Evolutionary conservation across 768 basidiomycete species (phyloP).

Genomic region (Mycena sanguinolenta): DNA sequence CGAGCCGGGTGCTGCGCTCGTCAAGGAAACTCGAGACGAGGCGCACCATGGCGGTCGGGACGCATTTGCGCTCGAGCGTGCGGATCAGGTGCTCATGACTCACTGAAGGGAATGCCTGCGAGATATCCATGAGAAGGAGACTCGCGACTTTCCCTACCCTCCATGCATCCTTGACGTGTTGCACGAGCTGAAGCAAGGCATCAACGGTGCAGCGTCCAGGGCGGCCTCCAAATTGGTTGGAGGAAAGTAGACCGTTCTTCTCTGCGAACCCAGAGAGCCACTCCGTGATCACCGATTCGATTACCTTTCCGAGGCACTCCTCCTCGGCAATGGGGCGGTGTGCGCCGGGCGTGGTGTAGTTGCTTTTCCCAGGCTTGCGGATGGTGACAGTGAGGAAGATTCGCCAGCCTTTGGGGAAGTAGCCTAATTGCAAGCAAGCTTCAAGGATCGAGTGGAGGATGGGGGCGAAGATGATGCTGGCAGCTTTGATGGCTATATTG

Average conservation of each 20-base stretch:
- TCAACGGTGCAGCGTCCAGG: neutral
- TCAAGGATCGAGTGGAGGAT: neutral
- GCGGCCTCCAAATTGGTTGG: neutral
- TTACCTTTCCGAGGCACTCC: neutral
- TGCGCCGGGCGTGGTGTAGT: neutral
- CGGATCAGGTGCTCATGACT: neutral
- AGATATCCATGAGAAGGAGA: neutral
- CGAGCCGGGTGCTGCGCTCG: neutral
- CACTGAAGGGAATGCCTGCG: neutral
- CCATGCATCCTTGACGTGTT: neutral
- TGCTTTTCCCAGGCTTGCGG: neutral
- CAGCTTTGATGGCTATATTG: neutral
- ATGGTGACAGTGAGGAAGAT: neutral
- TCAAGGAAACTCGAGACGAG: neutral
- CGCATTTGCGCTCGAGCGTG: neutral
- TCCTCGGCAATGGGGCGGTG: constrained; percentile 1
- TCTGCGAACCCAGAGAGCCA: neutral
- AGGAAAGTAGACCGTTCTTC: neutral
- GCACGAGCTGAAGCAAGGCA: neutral
- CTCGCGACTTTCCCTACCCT: neutral
- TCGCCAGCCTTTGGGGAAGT: neutral
- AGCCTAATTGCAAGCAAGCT: neutral
- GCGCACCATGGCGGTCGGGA: neutral
- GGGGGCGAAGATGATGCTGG: neutral
- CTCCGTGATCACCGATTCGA: neutral